Percentiles rank a stretch among this genome's conserved stretches.
Evolutionary conservation across 305 asterid species (phyloP).

Genomic region (Fraxinus nigra): DNA sequence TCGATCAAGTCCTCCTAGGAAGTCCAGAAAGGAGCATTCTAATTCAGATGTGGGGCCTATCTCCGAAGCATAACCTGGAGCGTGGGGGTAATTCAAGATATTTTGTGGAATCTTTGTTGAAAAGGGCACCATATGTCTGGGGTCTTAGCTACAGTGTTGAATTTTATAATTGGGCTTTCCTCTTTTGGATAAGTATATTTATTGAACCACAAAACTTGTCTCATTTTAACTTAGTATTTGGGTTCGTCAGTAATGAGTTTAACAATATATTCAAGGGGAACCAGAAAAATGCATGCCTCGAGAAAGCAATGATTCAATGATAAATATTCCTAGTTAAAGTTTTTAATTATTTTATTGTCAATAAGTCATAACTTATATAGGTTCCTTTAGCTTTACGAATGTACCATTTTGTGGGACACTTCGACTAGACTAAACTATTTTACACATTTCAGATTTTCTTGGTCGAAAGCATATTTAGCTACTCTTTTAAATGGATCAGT

Average conservation of each 20-base stretch:
- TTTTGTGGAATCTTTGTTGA: background rate
- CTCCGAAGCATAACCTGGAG: too few relatives aligned
- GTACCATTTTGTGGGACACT: background rate
- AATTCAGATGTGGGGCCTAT: too few relatives aligned
- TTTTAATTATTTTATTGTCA: background rate
- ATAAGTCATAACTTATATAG: background rate
- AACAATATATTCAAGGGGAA: background rate
- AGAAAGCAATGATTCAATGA: background rate
- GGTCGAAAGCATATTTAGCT: background rate
- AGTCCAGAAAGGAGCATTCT: too few relatives aligned
- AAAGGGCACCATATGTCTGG: background rate
- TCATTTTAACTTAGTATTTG: background rate
- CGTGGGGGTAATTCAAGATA: too few relatives aligned
- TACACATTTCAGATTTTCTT: background rate
- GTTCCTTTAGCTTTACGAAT: background rate
- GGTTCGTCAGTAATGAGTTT: background rate
- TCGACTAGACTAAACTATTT: background rate
- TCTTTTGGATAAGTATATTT: background rate
- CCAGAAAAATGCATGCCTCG: background rate
- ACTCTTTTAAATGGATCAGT: background rate
- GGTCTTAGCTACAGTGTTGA: background rate
- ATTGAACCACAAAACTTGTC: background rate
- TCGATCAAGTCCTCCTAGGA: too few relatives aligned
- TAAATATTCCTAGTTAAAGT: background rate
- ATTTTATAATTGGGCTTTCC: background rate